These are phyloP conservation scores for Dentipellis sp. DNA, from an alignment of 768 basidiomycete genomes.

Conservation along the genomic window DNA sequence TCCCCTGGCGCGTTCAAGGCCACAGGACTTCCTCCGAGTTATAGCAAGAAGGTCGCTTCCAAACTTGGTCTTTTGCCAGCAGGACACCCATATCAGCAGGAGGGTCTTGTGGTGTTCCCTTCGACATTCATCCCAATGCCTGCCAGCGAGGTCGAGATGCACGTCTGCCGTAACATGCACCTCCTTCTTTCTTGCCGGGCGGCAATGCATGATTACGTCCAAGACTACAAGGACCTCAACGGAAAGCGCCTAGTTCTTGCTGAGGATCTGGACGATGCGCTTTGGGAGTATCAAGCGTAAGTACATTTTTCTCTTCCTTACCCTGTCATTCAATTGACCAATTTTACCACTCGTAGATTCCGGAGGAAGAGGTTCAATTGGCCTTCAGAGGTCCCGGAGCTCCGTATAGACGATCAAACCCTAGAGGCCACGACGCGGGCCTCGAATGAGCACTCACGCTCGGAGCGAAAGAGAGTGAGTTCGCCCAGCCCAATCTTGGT, in stretches of 20 bases:
- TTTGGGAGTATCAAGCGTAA: conserved; percentile 56
- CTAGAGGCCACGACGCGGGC: background rate
- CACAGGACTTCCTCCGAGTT: conserved; percentile 17
- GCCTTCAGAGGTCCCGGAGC: conserved; percentile 36
- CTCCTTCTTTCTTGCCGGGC: conserved; percentile 51
- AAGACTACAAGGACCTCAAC: conserved; percentile 19
- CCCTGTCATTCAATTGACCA: conserved; percentile 6
- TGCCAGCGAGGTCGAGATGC: conserved; percentile 61
- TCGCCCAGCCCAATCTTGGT: background rate
- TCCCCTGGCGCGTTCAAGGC: conserved; percentile 16
- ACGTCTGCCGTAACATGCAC: conserved; percentile 63
- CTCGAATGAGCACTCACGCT: background rate
- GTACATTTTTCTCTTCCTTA: conserved; percentile 14
- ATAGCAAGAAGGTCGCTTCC: conserved; percentile 28
- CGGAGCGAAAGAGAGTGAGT: background rate
- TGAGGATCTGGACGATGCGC: conserved; percentile 28
- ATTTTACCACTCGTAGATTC: conserved; percentile 35
- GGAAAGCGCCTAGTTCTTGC: conserved; percentile 15
- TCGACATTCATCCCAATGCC: conserved; percentile 48
- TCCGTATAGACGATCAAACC: conserved; percentile 4
- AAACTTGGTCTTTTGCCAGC: conserved; percentile 23
- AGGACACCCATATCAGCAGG: conserved; percentile 35
- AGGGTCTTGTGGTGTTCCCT: conserved; percentile 54
- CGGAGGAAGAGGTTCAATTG: conserved; percentile 61
- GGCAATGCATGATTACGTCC: conserved; percentile 43